These are phyloP conservation scores for Xanthoconium stramineum DNA, from an alignment of 768 basidiomycete genomes.

Conservation along the genomic window DNA sequence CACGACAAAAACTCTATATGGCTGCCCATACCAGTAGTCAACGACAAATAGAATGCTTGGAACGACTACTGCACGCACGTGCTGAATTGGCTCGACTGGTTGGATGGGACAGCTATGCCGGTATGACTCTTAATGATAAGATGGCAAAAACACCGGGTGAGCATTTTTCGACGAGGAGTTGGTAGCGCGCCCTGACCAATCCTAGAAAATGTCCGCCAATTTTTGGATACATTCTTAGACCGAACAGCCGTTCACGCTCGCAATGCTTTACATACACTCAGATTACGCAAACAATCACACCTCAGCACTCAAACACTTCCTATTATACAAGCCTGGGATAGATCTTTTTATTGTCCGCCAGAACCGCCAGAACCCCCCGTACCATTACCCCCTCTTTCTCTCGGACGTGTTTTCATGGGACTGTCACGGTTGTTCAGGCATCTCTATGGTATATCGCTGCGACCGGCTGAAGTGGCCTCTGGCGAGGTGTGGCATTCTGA, in stretches of 20 bases:
- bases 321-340: conserved; percentile 90
- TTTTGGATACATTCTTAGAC: conserved; percentile 76
- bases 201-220: conserved; percentile 80
- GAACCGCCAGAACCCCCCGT: conserved; percentile 74
- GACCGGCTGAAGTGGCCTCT: conserved; percentile 59
- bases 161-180: conserved; percentile 13
- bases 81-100: conserved; percentile 82
- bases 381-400: conserved; percentile 70
- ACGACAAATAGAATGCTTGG: conserved; percentile 74
- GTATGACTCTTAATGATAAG: conserved; percentile 87
- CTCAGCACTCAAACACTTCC: conserved; percentile 57
- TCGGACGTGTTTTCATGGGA: conserved; percentile 90
- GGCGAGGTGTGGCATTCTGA: conserved; percentile 90
- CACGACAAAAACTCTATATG: conserved; percentile 77
- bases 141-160: conserved; percentile 94
- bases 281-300: conserved; percentile 71
- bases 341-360: conserved; percentile 88
- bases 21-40: conserved; percentile 75
- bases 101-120: conserved; percentile 81
- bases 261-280: conserved; percentile 64
- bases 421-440: conserved; percentile 85
- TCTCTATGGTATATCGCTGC: conserved; percentile 82
- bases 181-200: conserved; percentile 1
- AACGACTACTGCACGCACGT: conserved; percentile 69
- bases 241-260: conserved; percentile 79